Evolutionary conservation across 192 early-diverging fungal genomes (phyloP).

Genomic region (Phlyctochytrium bullatum): DNA sequence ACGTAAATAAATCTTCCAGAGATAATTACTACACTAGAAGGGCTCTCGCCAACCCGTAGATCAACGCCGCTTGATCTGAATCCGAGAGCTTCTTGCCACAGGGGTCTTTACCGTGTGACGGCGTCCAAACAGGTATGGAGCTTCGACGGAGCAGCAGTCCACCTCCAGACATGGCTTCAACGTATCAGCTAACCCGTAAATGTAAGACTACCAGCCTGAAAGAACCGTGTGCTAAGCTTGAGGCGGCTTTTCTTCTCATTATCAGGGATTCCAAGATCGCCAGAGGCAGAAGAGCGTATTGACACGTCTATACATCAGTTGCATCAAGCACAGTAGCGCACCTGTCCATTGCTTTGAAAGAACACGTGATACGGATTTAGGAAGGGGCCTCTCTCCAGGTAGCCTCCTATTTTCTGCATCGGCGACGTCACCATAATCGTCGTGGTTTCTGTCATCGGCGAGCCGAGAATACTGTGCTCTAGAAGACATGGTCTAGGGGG

Average conservation of each 20-base stretch:
- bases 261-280: neutral
- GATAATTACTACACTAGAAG: neutral
- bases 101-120: neutral
- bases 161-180: no score
- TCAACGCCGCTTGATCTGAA: conserved; percentile 5
- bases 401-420: no score
- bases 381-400: no score
- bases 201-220: no score
- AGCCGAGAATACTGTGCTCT: no score
- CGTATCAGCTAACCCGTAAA: no score
- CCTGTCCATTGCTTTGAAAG: conserved; percentile 1
- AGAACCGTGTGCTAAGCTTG: no score
- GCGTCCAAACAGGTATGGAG: neutral
- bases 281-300: neutral
- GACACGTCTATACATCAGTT: neutral
- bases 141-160: neutral
- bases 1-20: neutral
- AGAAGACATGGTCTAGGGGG: no score
- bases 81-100: conserved; percentile 13
- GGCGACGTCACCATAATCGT: no score
- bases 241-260: no score
- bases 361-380: no score
- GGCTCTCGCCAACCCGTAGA: conserved; percentile 10
- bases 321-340: neutral
- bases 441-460: no score